Conservation (phyloP, 495 filamentous ascomycete species). For the Penicillium odoratum region DNA sequence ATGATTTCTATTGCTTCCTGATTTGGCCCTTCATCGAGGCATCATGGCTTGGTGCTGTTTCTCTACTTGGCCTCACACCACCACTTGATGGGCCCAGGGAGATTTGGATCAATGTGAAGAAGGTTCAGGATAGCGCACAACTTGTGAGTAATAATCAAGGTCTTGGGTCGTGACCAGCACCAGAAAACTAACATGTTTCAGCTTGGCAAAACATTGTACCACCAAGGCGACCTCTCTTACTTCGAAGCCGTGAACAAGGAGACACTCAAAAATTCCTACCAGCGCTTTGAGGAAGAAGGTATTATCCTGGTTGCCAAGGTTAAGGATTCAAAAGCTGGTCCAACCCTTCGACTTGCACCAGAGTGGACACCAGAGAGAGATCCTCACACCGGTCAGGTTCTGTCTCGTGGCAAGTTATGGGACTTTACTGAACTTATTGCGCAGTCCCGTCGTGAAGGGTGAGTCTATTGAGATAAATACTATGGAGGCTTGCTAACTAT, state of each 20-base stretch:
- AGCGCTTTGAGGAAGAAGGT: conserved; percentile 85
- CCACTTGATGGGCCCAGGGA: conserved; percentile 59
- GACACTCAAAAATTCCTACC: conserved; percentile 88
- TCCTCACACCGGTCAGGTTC: conserved; percentile 55
- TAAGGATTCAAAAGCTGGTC: conserved; percentile 54
- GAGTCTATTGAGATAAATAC: conserved; percentile 13
- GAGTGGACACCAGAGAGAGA: conserved; percentile 79
- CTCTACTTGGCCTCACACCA: conserved; percentile 80
- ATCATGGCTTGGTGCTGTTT: conserved; percentile 84
- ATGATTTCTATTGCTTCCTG: conserved; percentile 96
- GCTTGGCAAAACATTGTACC: conserved; percentile 95
- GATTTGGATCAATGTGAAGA: conserved; percentile 74
- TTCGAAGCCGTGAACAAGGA: conserved; percentile 99
- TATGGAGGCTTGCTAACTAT: conserved; percentile 6
- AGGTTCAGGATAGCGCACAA: conserved; percentile 81
- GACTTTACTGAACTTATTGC: conserved; percentile 87
- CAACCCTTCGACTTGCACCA: conserved; percentile 64
- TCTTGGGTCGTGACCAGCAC: neutral
- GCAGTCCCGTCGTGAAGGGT: conserved; percentile 77
- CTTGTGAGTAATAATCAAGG: conserved; percentile 51
- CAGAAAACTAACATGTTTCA: conserved; percentile 34
- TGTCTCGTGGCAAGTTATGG: conserved; percentile 77
- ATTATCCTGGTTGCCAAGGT: conserved; percentile 73
- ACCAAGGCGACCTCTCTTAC: conserved; percentile 94
- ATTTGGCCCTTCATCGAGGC: conserved; percentile 98